Conservation (phyloP, 1,284 basidiomycete genomes). For the Sanguinoderma infundibulare region DNA sequence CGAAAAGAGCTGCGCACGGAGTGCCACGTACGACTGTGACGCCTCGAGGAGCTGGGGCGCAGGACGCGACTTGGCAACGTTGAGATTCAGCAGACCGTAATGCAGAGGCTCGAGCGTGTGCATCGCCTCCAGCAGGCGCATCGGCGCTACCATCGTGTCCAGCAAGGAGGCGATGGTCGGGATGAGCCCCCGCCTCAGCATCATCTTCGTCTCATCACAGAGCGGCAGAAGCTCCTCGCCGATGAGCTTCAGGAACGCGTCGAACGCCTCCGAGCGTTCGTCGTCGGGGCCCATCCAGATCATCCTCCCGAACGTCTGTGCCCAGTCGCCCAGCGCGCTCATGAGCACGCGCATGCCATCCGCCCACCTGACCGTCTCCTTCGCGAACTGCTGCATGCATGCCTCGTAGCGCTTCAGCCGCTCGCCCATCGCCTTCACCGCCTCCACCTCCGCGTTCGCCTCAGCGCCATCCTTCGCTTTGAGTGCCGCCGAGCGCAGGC, state of each 20-base stretch:
- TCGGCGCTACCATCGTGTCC: conserved; percentile 60
- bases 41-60: conserved; percentile 67
- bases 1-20: conserved; percentile 66
- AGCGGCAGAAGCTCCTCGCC: conserved; percentile 56
- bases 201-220: conserved; percentile 47
- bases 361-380: conserved; percentile 64
- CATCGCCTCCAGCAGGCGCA: conserved; percentile 70
- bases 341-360: conserved; percentile 50
- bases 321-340: conserved; percentile 59
- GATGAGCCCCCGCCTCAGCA: conserved; percentile 56
- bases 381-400: conserved; percentile 65
- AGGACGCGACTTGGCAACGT: conserved; percentile 64
- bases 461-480: conserved; percentile 41
- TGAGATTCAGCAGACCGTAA: conserved; percentile 64
- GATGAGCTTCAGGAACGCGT: conserved; percentile 70
- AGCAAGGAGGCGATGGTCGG: conserved; percentile 59
- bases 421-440: conserved; percentile 57
- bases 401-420: conserved; percentile 50
- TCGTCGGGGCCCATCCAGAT: conserved; percentile 62
- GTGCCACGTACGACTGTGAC: conserved; percentile 73
- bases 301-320: conserved; percentile 64
- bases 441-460: conserved; percentile 53
- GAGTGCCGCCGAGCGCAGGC: conserved; percentile 38
- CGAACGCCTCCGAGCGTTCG: conserved; percentile 65
- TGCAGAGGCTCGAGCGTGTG: conserved; percentile 72